phyloP scores from a whole-genome alignment of 2,329 filamentous ascomycete genomes.

The Neoscytalidium dimidiatum region DNA sequence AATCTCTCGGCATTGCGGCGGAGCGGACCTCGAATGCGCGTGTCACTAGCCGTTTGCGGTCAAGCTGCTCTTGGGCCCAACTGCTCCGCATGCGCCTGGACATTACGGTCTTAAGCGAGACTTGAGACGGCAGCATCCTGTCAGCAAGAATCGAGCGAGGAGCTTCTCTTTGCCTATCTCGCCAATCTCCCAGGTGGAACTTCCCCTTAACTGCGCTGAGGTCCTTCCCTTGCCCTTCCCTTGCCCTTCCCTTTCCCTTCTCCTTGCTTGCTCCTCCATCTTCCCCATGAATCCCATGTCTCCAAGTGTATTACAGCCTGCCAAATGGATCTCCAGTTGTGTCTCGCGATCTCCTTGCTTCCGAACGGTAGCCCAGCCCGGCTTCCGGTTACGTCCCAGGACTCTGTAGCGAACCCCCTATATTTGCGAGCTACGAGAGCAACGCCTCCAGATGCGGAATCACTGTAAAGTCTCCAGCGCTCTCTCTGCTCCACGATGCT shows the following conservation, averaged over 20 bases:
- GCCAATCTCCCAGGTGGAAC: background rate
- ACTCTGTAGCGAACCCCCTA: no score
- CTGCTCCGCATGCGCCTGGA: background rate
- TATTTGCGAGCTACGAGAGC: no score
- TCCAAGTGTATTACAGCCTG: no score
- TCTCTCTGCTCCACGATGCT: no score
- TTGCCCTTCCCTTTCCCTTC: background rate
- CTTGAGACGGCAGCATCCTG: background rate
- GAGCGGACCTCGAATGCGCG: conserved; percentile 4
- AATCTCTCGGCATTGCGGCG: conserved; percentile 16
- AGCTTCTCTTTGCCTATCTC: background rate
- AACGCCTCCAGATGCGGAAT: no score
- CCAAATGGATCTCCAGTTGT: no score
- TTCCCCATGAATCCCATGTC: no score
- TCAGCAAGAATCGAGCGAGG: background rate
- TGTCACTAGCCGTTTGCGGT: background rate
- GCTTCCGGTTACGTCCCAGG: no score
- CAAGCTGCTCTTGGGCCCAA: conserved; percentile 6
- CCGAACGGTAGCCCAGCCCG: no score
- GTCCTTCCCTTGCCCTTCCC: background rate
- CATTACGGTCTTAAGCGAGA: conserved; percentile 2
- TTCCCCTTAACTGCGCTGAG: background rate
- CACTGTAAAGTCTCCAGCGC: no score
- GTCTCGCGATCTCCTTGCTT: no score
- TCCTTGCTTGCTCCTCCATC: background rate